A percentile compares a stretch with the other conserved stretches of the same genome.
Conservation (phyloP, 2,329 filamentous ascomycete genomes). For the Dendryphion nanum region DNA sequence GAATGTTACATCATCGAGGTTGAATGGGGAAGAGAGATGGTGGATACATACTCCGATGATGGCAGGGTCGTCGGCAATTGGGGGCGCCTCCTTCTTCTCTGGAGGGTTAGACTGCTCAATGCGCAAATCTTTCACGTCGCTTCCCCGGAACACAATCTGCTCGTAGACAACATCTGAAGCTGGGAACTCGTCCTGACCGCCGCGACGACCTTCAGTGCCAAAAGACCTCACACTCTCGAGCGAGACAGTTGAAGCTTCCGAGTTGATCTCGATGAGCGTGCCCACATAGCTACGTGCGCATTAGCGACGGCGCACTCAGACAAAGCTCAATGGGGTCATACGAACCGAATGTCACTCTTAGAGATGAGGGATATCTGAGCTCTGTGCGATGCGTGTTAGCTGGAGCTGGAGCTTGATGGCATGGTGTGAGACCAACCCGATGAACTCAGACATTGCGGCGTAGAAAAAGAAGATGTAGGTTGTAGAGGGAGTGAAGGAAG, state of each 20-base stretch:
- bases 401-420: conserved; percentile 32
- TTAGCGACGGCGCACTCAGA: conserved; percentile 9
- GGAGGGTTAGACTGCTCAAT: conserved; percentile 84
- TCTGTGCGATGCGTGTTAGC: conserved; percentile 50
- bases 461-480: conserved; percentile 23
- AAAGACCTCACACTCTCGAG: conserved; percentile 94
- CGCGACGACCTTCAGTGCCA: conserved; percentile 87
- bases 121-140: conserved; percentile 95
- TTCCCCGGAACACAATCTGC: conserved; percentile 97
- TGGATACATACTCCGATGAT: conserved; percentile 91
- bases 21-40: conserved; percentile 10
- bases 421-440: conserved; percentile 51
- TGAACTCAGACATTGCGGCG: conserved; percentile 58
- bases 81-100: conserved; percentile 67
- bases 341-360: conserved; percentile 93
- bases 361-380: conserved; percentile 96
- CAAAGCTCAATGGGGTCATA: conserved; percentile 19
- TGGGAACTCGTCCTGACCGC: conserved; percentile 77
- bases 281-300: conserved; percentile 74
- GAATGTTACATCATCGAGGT: conserved; percentile 81
- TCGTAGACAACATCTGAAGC: conserved; percentile 90
- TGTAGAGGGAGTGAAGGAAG: conserved; percentile 14
- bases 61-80: conserved; percentile 89
- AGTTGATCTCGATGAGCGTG: conserved; percentile 96
- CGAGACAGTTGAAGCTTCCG: conserved; percentile 92